Evolutionary conservation across 768 basidiomycete genomes (phyloP).

Genomic region (Russula virescens): DNA sequence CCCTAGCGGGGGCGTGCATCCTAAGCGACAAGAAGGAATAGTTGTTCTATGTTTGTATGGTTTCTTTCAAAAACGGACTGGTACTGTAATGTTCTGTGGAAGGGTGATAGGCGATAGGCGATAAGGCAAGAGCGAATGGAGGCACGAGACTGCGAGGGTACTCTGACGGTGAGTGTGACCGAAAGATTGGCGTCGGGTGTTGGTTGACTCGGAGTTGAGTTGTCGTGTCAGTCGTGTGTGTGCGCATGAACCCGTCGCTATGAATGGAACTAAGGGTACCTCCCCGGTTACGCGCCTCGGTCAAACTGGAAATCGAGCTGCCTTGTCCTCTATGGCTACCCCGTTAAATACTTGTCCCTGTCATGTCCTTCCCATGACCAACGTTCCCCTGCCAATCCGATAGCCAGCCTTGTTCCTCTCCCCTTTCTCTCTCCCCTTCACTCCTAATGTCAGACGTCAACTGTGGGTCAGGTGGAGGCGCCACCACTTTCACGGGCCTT

Average conservation of each 20-base stretch:
- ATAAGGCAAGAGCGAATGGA: neutral
- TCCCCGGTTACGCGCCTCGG: neutral
- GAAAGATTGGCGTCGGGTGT: neutral
- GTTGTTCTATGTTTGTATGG: too few relatives aligned
- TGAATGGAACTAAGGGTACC: slow-evolving; percentile 1
- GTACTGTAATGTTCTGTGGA: neutral
- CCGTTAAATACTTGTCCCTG: too few relatives aligned
- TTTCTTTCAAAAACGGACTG: too few relatives aligned
- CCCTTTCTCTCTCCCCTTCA: neutral
- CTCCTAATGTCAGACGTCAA: slow-evolving; percentile 4
- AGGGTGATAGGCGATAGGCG: neutral
- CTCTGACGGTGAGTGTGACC: neutral
- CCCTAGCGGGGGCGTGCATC: too few relatives aligned
- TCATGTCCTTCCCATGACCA: neutral
- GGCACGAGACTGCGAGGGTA: slow-evolving; percentile 16
- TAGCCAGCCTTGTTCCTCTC: neutral
- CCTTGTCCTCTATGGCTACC: too few relatives aligned
- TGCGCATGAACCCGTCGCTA: too few relatives aligned
- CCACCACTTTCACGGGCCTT: slow-evolving; percentile 43
- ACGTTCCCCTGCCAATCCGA: too few relatives aligned
- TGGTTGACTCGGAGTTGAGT: too few relatives aligned
- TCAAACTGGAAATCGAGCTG: too few relatives aligned
- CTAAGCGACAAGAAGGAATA: too few relatives aligned
- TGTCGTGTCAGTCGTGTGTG: too few relatives aligned
- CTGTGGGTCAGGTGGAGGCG: slow-evolving; percentile 52